Conservation (phyloP, 2,329 filamentous ascomycete species). For the Penicillium sp. region DNA sequence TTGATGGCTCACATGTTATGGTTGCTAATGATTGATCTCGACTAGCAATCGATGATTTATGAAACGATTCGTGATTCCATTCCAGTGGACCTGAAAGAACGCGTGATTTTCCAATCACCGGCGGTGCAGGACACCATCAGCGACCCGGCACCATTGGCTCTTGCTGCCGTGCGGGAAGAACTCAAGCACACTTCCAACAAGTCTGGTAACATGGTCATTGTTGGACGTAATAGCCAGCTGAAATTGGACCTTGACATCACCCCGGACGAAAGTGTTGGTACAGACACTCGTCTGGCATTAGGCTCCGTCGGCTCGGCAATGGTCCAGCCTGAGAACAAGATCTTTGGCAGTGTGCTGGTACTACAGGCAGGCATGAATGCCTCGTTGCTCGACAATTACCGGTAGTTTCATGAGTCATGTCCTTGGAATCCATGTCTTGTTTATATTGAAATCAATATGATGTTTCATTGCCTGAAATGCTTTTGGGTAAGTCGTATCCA, state of each 20-base stretch:
- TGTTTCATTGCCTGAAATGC: too few species aligned
- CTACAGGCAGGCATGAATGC: slow-evolving; percentile 57
- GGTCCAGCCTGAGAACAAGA: slow-evolving; percentile 56
- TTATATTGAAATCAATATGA: too few species aligned
- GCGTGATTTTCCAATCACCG: slow-evolving; percentile 56
- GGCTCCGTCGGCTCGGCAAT: slow-evolving; percentile 39
- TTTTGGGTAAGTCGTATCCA: too few species aligned
- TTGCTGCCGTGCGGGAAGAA: slow-evolving; percentile 57
- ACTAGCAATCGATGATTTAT: slow-evolving; percentile 45
- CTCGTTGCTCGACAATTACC: slow-evolving; percentile 1
- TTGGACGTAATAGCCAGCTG: slow-evolving; percentile 53
- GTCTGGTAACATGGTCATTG: slow-evolving; percentile 68
- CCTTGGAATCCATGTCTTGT: too few species aligned
- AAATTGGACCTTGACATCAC: slow-evolving; percentile 17
- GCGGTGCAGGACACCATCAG: slow-evolving; percentile 42
- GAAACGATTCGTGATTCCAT: slow-evolving; percentile 57
- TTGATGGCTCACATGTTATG: too few species aligned
- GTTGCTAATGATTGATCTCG: too few species aligned
- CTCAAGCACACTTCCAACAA: slow-evolving; percentile 62
- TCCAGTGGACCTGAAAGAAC: slow-evolving; percentile 48
- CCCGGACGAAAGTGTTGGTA: slow-evolving; percentile 39
- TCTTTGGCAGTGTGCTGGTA: slow-evolving; percentile 68
- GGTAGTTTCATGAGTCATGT: too few species aligned
- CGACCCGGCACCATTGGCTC: slow-evolving; percentile 40
- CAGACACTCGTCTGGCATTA: slow-evolving; percentile 30